Percentiles rank a stretch among this genome's conserved stretches.
These are phyloP conservation scores for Cubamyces lactineus DNA, from an alignment of 768 basidiomycete species.

Conservation along the genomic window DNA sequence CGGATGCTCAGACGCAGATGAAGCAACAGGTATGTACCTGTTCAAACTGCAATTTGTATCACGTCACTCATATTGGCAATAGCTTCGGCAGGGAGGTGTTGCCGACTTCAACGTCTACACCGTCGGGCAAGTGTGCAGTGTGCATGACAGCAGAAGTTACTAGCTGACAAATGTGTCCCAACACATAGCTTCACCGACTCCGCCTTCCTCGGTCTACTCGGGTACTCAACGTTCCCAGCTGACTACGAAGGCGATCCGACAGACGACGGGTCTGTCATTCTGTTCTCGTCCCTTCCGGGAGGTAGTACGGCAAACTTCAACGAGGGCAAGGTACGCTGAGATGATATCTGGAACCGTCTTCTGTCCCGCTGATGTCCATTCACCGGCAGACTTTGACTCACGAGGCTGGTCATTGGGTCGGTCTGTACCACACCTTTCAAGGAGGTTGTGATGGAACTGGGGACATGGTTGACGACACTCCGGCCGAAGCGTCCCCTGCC, in stretches of 20 bases:
- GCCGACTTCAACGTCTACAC: slow-evolving; percentile 53
- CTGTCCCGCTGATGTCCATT: neutral
- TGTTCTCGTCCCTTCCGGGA: slow-evolving; percentile 41
- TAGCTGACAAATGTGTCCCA: neutral
- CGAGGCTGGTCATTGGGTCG: slow-evolving; percentile 64
- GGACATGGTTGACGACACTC: slow-evolving; percentile 51
- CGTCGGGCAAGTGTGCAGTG: slow-evolving; percentile 48
- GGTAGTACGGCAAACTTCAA: slow-evolving; percentile 49
- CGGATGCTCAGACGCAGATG: slow-evolving; percentile 47
- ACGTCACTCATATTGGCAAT: no score
- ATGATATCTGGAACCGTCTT: neutral
- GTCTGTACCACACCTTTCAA: slow-evolving; percentile 63
- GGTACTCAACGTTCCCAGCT: slow-evolving; percentile 57
- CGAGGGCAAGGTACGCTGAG: slow-evolving; percentile 29
- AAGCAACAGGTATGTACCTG: slow-evolving; percentile 37
- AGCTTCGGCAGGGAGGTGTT: slow-evolving; percentile 45
- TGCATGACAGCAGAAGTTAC: slow-evolving; percentile 33
- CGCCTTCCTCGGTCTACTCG: slow-evolving; percentile 44
- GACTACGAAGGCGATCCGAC: slow-evolving; percentile 41
- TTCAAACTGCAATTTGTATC: neutral
- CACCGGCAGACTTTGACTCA: slow-evolving; percentile 49
- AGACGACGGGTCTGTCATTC: slow-evolving; percentile 52
- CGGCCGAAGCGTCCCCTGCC: slow-evolving; percentile 48
- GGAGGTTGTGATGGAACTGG: slow-evolving; percentile 46
- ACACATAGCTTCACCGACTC: neutral